Evolutionary conservation across 495 filamentous ascomycete species (phyloP), one percentile per base, ranked within the genome.

Genomic region (Staphylotrichum tortipilum): DNA sequence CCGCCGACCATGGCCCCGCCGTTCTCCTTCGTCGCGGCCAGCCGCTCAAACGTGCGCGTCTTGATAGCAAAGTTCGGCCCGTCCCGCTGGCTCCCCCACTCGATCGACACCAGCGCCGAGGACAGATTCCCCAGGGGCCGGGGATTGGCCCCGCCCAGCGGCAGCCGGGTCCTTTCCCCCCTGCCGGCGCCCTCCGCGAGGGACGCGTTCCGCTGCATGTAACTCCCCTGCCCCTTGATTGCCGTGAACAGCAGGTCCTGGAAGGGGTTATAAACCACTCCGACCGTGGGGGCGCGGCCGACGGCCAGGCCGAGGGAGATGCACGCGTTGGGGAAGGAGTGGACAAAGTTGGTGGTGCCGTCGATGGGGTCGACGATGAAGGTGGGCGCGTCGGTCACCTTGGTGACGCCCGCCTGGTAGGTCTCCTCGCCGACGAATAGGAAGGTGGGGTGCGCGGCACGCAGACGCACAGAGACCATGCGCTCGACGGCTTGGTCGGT

Each of bases 351-450:
- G 39, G 81, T 81, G 11, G 88, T 94, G 50, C 89, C 89, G 69
- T 95, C 89, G 58, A 94, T 89, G 34, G 89, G 89, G 69, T 95
- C 89, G 50, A 85, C 79, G 66, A 94, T 78, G 69, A 95, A 94
- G 38, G 89, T 95, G 1, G 89, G 89, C 1, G 70, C 73, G 31
- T 74, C 58, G 3, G 84, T 87, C 48, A 95, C 70, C 22, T 60
- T 70, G 15, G 63, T 66, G 51, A 69, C 69, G 47, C 82, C 78
- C 23, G 84, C 76, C 39, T 82, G 67, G 75, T 90, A 92, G 17
- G 85, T 94, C 64, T 95, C 89, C 61, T 92, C 87, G 60, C 87
- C 87, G 52, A 90, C 76, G 64, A 92, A 90, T 57, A 71, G 64
- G 67, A 82, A 89, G 52, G 69, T 49, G 0, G 88, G 87, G 66